phyloP scores from a whole-genome alignment of 495 filamentous ascomycete genomes.

The Aspergillus kassunensis region DNA sequence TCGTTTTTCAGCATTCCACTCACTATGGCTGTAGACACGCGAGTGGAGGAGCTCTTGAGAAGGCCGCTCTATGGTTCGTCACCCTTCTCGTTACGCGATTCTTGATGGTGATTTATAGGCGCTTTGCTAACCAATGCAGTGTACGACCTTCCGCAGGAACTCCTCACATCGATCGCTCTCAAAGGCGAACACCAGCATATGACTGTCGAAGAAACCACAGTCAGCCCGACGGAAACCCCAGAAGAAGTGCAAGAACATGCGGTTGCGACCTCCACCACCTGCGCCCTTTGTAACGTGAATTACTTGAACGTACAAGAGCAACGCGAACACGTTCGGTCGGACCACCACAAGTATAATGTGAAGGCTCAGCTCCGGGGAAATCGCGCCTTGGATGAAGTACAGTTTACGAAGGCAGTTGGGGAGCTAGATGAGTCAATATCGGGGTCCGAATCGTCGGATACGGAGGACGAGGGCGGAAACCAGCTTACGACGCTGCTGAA shows the following conservation, averaged over 20 bases:
- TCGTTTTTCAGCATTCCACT: neutral
- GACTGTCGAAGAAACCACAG: slow-evolving; percentile 22
- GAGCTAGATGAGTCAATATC: slow-evolving; percentile 89
- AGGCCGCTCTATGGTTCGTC: slow-evolving; percentile 60
- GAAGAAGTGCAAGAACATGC: slow-evolving; percentile 36
- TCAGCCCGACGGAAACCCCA: slow-evolving; percentile 19
- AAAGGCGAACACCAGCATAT: slow-evolving; percentile 44
- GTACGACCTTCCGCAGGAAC: slow-evolving; percentile 78
- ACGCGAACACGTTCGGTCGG: slow-evolving; percentile 79
- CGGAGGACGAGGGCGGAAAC: slow-evolving; percentile 49
- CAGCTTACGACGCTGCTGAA: slow-evolving; percentile 72
- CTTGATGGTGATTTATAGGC: neutral
- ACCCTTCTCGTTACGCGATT: neutral
- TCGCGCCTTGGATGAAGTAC: slow-evolving; percentile 63
- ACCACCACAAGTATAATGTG: slow-evolving; percentile 89
- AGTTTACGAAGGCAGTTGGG: slow-evolving; percentile 81
- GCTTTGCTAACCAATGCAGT: slow-evolving; percentile 49
- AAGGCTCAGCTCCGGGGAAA: slow-evolving; percentile 78
- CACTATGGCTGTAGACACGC: slow-evolving; percentile 18
- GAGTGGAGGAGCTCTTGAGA: slow-evolving; percentile 52
- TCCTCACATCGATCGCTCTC: slow-evolving; percentile 64
- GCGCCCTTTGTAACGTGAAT: slow-evolving; percentile 70
- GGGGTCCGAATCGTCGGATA: slow-evolving; percentile 61
- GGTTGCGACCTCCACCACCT: slow-evolving; percentile 66
- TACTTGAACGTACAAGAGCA: slow-evolving; percentile 77